Evolutionary conservation across 345 rosid genomes (phyloP), one percentile per base, ranked within the genome.

Genomic region (Pugionium cornutum): DNA sequence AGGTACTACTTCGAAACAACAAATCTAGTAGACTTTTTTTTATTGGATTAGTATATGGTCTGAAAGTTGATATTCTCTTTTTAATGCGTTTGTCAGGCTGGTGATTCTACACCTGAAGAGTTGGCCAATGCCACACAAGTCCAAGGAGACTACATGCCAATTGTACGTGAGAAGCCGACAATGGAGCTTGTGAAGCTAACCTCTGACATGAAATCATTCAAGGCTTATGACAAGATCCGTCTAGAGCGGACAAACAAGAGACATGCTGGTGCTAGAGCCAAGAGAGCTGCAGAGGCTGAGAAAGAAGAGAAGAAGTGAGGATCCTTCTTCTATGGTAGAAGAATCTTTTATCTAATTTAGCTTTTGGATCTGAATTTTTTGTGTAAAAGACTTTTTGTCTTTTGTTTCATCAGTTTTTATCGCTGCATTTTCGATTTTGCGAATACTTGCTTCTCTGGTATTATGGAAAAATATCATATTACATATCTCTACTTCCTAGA

Each of bases 271-370:
- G 83, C 72, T 2, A 85, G 95, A 66, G 8, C 83, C 81, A 91
- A 91, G 80, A 87, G 73, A 83, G 98, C 98, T 4, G 90, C 95
- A 0, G 98, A 91, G 53, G 98, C 95, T 2, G 96, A 84, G 83
- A 91, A 89, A 67, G 98, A 91, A 64, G 96, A 87, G 45, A 91
- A 91, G 85, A 91, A 91, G 90, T 91, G 79, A 75, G 64, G 44
- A 57, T 41, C 39, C 28, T 50, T 49, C 59, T 51, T 49, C 70
- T 47, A 64, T 48, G 66, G n/a, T 64, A 57, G 55, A 46, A 10
- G 29, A 28, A 28, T 28, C 42, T 39, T 28, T 62, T 53, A 46
- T 70, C 56, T 26, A 26, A 3, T 70, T 7, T 6, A 5, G 10
- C 58, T 50, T 46, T 63, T 54, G 43, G 58, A 65, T 9, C 30